Conservation (phyloP, 345 rosid species). For the Citrus glauca region DNA sequence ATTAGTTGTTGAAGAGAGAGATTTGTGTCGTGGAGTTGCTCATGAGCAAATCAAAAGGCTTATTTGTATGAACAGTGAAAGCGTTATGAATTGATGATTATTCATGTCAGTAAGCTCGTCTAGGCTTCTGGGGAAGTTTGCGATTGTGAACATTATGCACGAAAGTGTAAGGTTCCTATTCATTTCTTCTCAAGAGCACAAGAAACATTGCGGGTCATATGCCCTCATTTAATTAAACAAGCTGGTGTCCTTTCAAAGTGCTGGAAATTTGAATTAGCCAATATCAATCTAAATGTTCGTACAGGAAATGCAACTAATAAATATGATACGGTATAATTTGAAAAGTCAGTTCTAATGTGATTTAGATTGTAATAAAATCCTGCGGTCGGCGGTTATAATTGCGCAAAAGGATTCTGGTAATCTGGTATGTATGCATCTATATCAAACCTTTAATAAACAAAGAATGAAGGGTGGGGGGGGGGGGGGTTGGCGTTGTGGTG, state of each 20-base stretch:
- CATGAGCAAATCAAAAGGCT: neutral
- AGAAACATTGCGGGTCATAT: neutral
- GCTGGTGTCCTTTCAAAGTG: neutral
- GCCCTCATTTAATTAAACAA: neutral
- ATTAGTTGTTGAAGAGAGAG: constrained; percentile 4
- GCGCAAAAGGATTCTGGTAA: neutral
- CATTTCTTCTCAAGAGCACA: neutral
- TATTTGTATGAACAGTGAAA: neutral
- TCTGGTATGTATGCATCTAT: neutral
- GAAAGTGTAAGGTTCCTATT: neutral
- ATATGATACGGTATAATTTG: too few species aligned
- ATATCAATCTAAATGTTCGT: neutral
- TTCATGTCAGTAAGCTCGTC: neutral
- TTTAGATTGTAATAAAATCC: too few species aligned
- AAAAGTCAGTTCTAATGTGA: too few species aligned
- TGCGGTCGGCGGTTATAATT: too few species aligned
- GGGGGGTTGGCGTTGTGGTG: too few species aligned
- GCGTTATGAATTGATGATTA: neutral
- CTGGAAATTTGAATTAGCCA: neutral
- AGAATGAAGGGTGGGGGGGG: too few species aligned
- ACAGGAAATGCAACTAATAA: neutral
- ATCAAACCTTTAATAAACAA: neutral
- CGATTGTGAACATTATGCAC: neutral
- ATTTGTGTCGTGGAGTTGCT: neutral
- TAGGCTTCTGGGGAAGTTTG: neutral